Evolutionary conservation across 352 stramenopile species (phyloP).

Genomic region (Pythium guiyangense): DNA sequence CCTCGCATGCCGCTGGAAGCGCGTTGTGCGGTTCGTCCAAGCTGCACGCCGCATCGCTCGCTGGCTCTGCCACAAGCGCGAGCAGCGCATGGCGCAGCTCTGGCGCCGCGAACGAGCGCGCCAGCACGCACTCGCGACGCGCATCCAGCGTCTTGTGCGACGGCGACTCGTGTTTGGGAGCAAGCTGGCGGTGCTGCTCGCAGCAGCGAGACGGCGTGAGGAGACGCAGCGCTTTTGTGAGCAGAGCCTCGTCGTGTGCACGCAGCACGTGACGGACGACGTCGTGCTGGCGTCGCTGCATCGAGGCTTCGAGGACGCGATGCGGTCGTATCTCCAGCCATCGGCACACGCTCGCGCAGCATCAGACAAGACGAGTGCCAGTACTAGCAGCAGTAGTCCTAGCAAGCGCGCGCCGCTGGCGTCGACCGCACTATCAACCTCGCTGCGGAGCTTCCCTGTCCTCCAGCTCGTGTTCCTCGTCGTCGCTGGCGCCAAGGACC

Average conservation of each 20-base stretch:
- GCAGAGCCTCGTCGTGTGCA: constrained; percentile 33
- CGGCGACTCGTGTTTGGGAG: constrained; percentile 18
- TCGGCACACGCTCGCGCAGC: too few species aligned
- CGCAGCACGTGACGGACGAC: constrained; percentile 34
- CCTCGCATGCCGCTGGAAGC: constrained; percentile 32
- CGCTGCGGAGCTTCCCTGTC: constrained; percentile 27
- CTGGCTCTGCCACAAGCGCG: constrained; percentile 35
- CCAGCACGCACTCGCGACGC: constrained; percentile 15
- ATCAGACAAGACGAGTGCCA: too few species aligned
- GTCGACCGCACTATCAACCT: background rate
- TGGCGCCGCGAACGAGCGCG: constrained; percentile 29
- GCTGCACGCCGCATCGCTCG: constrained; percentile 25
- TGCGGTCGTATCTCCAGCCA: constrained; percentile 8
- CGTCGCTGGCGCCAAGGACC: constrained; percentile 33
- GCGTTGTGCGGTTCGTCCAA: constrained; percentile 10
- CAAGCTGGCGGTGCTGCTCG: constrained; percentile 15
- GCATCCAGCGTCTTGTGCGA: constrained; percentile 29
- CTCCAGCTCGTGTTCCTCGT: constrained; percentile 44
- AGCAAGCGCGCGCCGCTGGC: background rate
- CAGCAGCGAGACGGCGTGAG: constrained; percentile 13
- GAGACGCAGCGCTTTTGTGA: constrained; percentile 30
- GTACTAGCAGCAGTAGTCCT: background rate
- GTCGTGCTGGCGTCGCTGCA: constrained; percentile 30
- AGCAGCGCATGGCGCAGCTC: constrained; percentile 23
- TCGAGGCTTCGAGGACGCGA: constrained; percentile 5